These are phyloP conservation scores for Kodamaea fungicola DNA, from an alignment of 1,139 yeast genomes.

Conservation along the genomic window DNA sequence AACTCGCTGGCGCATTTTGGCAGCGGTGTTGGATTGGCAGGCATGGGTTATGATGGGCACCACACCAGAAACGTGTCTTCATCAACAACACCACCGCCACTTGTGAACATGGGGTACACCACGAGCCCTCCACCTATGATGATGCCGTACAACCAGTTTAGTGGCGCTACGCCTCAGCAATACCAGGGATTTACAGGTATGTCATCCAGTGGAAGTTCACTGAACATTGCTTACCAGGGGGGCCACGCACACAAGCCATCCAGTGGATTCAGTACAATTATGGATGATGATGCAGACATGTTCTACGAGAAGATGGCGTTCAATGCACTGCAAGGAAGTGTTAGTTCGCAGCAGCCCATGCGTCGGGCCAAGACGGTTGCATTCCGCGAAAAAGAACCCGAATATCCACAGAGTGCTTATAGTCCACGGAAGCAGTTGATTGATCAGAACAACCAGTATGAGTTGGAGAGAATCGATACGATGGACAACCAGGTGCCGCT, in stretches of 20 bases:
- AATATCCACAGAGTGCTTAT: constrained; percentile 31
- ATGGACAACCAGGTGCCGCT: constrained; percentile 13
- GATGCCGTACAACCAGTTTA: not conserved
- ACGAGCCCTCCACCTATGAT: constrained; percentile 4
- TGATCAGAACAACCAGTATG: constrained; percentile 21
- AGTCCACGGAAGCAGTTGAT: constrained; percentile 23
- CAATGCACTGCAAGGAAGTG: constrained; percentile 8
- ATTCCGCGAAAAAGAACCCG: constrained; percentile 35
- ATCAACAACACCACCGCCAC: constrained; percentile 6
- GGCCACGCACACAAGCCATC: constrained; percentile 3
- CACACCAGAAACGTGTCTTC: constrained; percentile 1
- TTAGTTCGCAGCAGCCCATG: constrained; percentile 9
- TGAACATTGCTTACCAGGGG: constrained; percentile 1
- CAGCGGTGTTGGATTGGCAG: constrained; percentile 1
- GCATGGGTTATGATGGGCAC: constrained; percentile 2
- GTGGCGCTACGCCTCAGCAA: constrained; percentile 7
- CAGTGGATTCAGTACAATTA: constrained; percentile 2
- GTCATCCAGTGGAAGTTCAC: constrained; percentile 6
- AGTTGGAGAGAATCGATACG: constrained; percentile 20
- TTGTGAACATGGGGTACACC: not conserved
- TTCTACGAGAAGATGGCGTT: constrained; percentile 14
- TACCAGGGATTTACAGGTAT: not conserved
- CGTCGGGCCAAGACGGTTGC: constrained; percentile 29
- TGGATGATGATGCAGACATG: constrained; percentile 18
- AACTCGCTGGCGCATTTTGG: constrained; percentile 7